Base-by-base conservation (phyloP, 1,139 yeast genomes). In the Saccharomyces hybrid region DNA sequence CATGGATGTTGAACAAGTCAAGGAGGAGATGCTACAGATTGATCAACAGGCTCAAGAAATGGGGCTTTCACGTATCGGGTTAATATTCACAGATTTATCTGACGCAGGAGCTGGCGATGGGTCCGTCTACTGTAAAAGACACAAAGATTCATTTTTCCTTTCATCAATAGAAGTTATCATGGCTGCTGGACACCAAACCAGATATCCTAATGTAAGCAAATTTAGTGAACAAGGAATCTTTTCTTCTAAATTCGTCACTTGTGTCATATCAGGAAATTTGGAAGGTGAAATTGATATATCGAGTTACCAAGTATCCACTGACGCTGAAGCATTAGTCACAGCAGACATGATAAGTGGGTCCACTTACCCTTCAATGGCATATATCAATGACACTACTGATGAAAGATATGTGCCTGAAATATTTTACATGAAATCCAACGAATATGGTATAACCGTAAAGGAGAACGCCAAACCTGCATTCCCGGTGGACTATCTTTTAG, bases 391-490 rank as follows among this genome's bases (percentile, higher is more conserved):
- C 48, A 84, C 88, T 12, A 81, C 81, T 48, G 78, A 79, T 29
- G 78, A 77, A 12, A 78, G 97, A 57, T 93, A 91, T 64, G 98
- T 95, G 9, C 99, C 99, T 0, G 99, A 95, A 61, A 87, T 95
- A 24, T 87, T 88, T 65, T 95, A 86, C 75, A 82, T 84, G 71
- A 84, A 82, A 68, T 79, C 83, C 61, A 95, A 95, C 68, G 97
- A 95, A 70, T 95, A 93, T 71, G 89, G 90, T 6, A 75, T 90
- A 28, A 84, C 89, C 51, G 95, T 93, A 16, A 90, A 89, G 66
- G 82, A 83, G 48, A 87, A 88, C 65, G 99, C 98, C 12, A 88
- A 88, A 66, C 98, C 99, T 0, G 89, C 96, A 5, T 90, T 95
- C 71, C 99, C 99, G 0, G 95, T 89, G 14, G 99, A 95, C 61